Percentiles rank a stretch among this genome's conserved stretches.
phyloP scores from a whole-genome alignment of 108 stramenopile species.

The Cafeteria roenbergensis region DNA sequence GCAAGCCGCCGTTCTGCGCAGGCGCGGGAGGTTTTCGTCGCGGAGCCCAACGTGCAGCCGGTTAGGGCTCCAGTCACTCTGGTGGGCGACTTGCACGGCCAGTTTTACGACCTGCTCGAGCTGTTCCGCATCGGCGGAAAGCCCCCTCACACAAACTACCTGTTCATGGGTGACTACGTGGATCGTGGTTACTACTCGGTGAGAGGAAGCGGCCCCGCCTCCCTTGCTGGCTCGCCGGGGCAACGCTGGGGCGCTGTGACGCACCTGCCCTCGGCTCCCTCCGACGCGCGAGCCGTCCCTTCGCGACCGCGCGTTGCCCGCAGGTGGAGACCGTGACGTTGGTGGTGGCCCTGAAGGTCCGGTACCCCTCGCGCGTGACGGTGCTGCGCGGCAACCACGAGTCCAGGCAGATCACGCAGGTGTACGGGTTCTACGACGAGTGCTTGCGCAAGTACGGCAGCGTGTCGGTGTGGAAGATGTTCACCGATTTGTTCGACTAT shows the following conservation, averaged over 20 bases:
- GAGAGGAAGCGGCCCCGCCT: no score
- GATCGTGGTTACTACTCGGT: slow-evolving; percentile 82
- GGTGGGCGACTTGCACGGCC: slow-evolving; percentile 51
- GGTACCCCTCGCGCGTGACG: slow-evolving; percentile 77
- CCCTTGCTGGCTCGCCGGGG: no score
- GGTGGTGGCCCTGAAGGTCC: slow-evolving; percentile 81
- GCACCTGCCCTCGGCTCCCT: no score
- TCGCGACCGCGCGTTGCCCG: slow-evolving; percentile 46
- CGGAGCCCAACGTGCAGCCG: slow-evolving; percentile 46
- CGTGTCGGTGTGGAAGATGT: slow-evolving; percentile 92
- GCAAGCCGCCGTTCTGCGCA: not conserved
- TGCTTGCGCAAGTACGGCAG: slow-evolving; percentile 91
- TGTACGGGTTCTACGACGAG: slow-evolving; percentile 98
- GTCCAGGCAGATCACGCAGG: slow-evolving; percentile 80
- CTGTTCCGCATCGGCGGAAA: slow-evolving; percentile 39
- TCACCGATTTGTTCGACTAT: slow-evolving; percentile 91
- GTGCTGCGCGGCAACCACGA: slow-evolving; percentile 88
- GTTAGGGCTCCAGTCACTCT: slow-evolving; percentile 49
- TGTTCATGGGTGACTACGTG: slow-evolving; percentile 98
- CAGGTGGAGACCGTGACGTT: slow-evolving; percentile 87
- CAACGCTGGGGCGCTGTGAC: no score
- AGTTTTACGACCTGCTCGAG: slow-evolving; percentile 32
- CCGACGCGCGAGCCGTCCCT: not conserved
- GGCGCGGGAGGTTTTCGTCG: slow-evolving; percentile 37
- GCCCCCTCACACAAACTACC: slow-evolving; percentile 50